Evolutionary conservation across 495 filamentous ascomycete genomes (phyloP), one percentile per base, ranked within the genome.

Genomic region (Apiosordaria backusii): DNA sequence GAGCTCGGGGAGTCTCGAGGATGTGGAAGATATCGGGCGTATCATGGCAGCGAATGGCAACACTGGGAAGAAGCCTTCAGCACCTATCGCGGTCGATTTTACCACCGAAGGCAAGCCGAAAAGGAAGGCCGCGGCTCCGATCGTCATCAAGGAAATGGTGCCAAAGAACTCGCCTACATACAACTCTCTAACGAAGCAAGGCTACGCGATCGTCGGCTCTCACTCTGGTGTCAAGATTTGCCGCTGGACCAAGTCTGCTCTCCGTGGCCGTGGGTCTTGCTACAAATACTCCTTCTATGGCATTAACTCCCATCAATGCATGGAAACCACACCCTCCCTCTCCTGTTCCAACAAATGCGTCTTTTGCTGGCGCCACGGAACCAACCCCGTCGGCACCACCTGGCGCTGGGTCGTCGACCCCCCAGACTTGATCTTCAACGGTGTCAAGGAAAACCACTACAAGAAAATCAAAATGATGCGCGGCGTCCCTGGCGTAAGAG

Each of bases 241-340:
- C 75, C 91, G 94, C 24, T 98, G 94, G 94, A 98, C 94, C 10
- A 98, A 98, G 79, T 97, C 93, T 5, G 94, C 94, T 4, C 88
- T 98, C n/a, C 91, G 94, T 60, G 94, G 94, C 27, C 87, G 94
- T 19, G 94, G 94, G 13, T 96, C 91, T 22, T 98, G 94, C 82
- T 98, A 98, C 84, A 98, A 98, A 75, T 97, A 84, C 76, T 93
- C 90, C 6, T 97, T 98, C 80, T 98, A 98, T 77, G 94, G 93
- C 67, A 98, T 98, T 73, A 85, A 88, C 64, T 97, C 93, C 1
- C 94, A 98, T 71, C 87, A 95, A 53, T 98, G 94, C 80, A 98
- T 98, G 94, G 94, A 98, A 78, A 91, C 93, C 4, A 98, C 94
- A 0, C 94, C 94, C 0, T 96, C 93, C 1, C 85, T 98, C 19